Percentiles rank a stretch among this genome's conserved stretches.
Conservation (phyloP, 225 moss, liverwort and hornwort species). For the Sphagnum contortum region DNA sequence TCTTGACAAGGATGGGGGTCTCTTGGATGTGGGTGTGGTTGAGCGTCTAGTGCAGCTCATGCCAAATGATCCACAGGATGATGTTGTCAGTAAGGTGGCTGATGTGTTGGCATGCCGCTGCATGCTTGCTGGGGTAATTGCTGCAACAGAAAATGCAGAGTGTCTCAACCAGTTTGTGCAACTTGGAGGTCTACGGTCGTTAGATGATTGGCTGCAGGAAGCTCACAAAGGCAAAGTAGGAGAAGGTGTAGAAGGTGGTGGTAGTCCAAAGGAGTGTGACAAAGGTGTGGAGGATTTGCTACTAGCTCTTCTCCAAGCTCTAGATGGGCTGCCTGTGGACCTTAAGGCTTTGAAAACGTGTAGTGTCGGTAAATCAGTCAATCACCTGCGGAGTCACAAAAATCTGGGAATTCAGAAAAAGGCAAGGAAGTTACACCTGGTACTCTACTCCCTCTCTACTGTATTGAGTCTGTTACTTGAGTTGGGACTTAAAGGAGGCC, state of each 20-base stretch:
- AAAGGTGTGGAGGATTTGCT: conserved; percentile 89
- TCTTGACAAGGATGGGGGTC: conserved; percentile 83
- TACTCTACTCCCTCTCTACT: no score
- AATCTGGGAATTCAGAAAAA: conserved; percentile 89
- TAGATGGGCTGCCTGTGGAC: conserved; percentile 93
- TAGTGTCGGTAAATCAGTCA: conserved; percentile 92
- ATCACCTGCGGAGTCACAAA: conserved; percentile 85
- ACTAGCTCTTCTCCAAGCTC: conserved; percentile 66
- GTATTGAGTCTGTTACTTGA: no score
- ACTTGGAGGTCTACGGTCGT: conserved; percentile 70
- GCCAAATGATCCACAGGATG: conserved; percentile 79
- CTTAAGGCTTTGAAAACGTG: conserved; percentile 90
- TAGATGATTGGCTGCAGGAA: conserved; percentile 99
- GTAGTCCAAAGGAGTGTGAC: conserved; percentile 94
- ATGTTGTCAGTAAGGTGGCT: conserved; percentile 58
- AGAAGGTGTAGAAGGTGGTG: conserved; percentile 30
- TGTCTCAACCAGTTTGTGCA: conserved; percentile 71
- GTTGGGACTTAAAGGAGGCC: no score
- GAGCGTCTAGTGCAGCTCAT: conserved; percentile 83
- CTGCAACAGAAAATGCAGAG: conserved; percentile 82
- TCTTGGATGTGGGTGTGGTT: conserved; percentile 58
- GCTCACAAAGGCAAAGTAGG: conserved; percentile 95
- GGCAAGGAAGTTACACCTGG: conserved; percentile 77
- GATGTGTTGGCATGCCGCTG: conserved; percentile 73
- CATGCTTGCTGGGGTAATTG: conserved; percentile 73